phyloP scores from a whole-genome alignment of 208 protist species.

The Leishmania tropica region DNA sequence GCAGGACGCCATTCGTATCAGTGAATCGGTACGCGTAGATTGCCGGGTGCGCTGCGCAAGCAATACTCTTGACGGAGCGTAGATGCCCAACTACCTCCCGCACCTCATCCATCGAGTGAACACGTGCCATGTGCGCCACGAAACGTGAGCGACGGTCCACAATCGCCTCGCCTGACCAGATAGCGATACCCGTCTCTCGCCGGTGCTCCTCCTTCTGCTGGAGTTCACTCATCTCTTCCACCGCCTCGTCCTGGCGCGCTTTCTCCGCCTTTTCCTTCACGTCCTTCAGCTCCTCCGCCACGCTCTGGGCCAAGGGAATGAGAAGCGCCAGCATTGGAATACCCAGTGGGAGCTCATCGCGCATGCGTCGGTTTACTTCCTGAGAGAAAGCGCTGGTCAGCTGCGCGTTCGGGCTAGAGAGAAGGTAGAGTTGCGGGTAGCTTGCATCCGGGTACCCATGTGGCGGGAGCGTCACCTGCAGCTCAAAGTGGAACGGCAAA shows the following conservation, averaged over 20 bases:
- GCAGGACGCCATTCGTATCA: slow-evolving; percentile 58
- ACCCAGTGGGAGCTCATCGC: slow-evolving; percentile 62
- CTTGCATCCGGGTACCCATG: slow-evolving; percentile 63
- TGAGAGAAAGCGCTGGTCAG: slow-evolving; percentile 44
- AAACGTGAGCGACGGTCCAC: slow-evolving; percentile 88
- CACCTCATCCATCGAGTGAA: slow-evolving; percentile 58
- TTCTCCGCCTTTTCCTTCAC: slow-evolving; percentile 25
- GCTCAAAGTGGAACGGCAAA: slow-evolving; percentile 68
- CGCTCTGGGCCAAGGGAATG: slow-evolving; percentile 55
- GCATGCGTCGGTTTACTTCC: slow-evolving; percentile 44
- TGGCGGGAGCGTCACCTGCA: slow-evolving; percentile 65
- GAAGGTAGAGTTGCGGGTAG: slow-evolving; percentile 61
- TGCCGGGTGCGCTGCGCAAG: slow-evolving; percentile 86
- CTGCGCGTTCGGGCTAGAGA: slow-evolving; percentile 60
- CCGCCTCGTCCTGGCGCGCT: slow-evolving; percentile 21
- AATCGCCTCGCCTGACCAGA: slow-evolving; percentile 66
- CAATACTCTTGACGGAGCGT: slow-evolving; percentile 61
- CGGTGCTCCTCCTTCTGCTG: slow-evolving; percentile 28
- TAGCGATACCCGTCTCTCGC: slow-evolving; percentile 31
- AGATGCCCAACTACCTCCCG: slow-evolving; percentile 59
- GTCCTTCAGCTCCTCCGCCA: slow-evolving; percentile 60
- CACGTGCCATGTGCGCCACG: slow-evolving; percentile 81
- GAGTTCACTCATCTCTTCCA: slow-evolving; percentile 22
- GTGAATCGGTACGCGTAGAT: slow-evolving; percentile 95
- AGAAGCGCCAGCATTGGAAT: slow-evolving; percentile 63